Evolutionary conservation across 176 grass and related monocot species (phyloP), one percentile per base, ranked within the genome.

Genomic region (Stipa capillata): DNA sequence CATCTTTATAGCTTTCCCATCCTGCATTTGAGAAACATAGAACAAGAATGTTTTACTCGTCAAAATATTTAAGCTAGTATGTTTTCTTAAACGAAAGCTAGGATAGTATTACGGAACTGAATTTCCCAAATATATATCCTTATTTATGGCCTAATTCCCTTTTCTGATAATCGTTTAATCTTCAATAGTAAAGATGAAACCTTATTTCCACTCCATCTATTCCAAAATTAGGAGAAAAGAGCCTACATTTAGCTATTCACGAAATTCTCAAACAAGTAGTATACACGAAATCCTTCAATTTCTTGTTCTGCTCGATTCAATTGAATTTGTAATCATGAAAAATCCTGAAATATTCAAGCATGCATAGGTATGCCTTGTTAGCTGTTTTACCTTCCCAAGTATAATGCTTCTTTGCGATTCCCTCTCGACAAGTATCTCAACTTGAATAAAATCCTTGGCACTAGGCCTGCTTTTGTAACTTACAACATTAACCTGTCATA

Each of bases 361-460:
- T 25, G 5, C 25, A 58, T 4, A 73, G 2, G 18, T 21, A 28
- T 20, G 11, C 52, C 70, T 71, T 43, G 13, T 59, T 32, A 68
- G 36, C 28, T 31, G 6, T 69, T 40, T 73, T 89, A 98, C 95
- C 95, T 92, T 90, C 52, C 95, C 95, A 72, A 98, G 89, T 82
- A 94, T 84, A 89, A 94, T 98, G 54, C 89, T 83, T 87, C 91
- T 93, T 74, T 98, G 96, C 39, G 92, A 81, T 34, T 98, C 88
- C 84, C 90, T 98, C 86, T 98, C 92, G 10, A 94, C 96, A 35
- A 98, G 81, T 85, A 94, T 90, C 85, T 98, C 92, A 74, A 92
- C 96, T 85, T 94, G 96, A 85, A 98, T 94, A 67, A 93, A 98
- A 63, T 98, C 96, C 74, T 98, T 98, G 29, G 92, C 89, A 29